Percentiles rank a stretch among this genome's conserved stretches.
These are phyloP conservation scores for Paraconiothyrium brasiliense DNA, from an alignment of 2,329 filamentous ascomycete genomes.

Conservation along the genomic window DNA sequence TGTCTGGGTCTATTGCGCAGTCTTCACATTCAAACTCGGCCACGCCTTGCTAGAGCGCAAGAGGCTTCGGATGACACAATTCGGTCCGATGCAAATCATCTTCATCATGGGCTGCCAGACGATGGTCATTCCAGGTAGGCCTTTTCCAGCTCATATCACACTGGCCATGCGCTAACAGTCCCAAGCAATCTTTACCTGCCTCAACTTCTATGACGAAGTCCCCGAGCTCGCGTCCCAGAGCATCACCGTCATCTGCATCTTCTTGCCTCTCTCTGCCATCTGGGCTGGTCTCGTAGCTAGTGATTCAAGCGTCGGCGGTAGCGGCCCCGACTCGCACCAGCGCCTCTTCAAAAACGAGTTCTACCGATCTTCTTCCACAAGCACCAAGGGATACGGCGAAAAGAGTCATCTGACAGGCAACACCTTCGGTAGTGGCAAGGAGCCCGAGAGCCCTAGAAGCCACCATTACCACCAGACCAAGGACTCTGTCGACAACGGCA, in stretches of 20 bases:
- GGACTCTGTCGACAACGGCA: constrained; percentile 10
- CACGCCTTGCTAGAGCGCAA: constrained; percentile 65
- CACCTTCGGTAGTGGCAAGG: constrained; percentile 28
- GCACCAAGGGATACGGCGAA: constrained; percentile 22
- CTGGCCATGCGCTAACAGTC: constrained; percentile 28
- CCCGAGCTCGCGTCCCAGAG: constrained; percentile 65
- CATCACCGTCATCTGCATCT: constrained; percentile 68
- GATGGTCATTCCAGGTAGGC: constrained; percentile 68
- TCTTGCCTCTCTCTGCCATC: constrained; percentile 72
- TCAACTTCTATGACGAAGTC: constrained; percentile 63
- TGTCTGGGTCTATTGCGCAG: constrained; percentile 69
- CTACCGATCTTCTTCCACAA: constrained; percentile 24
- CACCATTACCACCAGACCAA: constrained; percentile 7
- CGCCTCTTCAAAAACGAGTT: constrained; percentile 37
- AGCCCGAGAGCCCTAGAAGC: constrained; percentile 22
- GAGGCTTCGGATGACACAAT: constrained; percentile 66
- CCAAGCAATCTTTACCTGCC: constrained; percentile 67
- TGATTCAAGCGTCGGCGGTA: constrained; percentile 30
- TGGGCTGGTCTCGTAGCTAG: constrained; percentile 62
- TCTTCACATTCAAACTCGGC: constrained; percentile 70
- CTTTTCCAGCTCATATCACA: not conserved
- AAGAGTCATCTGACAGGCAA: constrained; percentile 32
- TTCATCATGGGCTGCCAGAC: constrained; percentile 75
- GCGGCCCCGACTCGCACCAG: constrained; percentile 38
- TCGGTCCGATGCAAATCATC: constrained; percentile 72